A percentile compares a stretch with the other conserved stretches of the same genome.
These are phyloP conservation scores for Paramecium sonneborni DNA, from an alignment of 73 alveolate species.

Conservation along the genomic window DNA sequence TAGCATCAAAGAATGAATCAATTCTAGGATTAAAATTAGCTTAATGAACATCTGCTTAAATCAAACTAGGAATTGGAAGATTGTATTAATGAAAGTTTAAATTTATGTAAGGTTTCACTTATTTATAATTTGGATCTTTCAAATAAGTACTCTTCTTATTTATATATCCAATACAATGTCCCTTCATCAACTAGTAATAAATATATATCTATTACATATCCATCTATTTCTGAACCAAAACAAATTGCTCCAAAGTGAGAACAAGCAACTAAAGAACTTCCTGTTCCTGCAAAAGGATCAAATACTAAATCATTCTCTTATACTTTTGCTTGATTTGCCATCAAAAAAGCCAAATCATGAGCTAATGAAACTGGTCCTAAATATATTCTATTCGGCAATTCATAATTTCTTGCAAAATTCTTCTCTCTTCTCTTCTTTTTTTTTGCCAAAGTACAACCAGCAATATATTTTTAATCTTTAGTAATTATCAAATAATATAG, in stretches of 20 bases:
- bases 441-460: constrained; percentile 78
- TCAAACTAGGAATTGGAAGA: constrained; percentile 42
- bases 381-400: constrained; percentile 86
- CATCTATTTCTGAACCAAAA: constrained; percentile 97
- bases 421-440: constrained; percentile 76
- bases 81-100: constrained; percentile 64
- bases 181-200: constrained; percentile 89
- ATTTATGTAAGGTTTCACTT: constrained; percentile 65
- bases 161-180: constrained; percentile 91
- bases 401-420: constrained; percentile 84
- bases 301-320: constrained; percentile 85
- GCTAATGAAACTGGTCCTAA: constrained; percentile 99
- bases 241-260: constrained; percentile 86
- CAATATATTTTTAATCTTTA: constrained; percentile 69
- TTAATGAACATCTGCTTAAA: constrained; percentile 40
- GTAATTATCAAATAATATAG: constrained; percentile 72
- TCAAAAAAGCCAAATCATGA: constrained; percentile 91
- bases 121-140: constrained; percentile 65
- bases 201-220: background rate
- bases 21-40: constrained; percentile 35
- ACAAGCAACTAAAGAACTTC: constrained; percentile 93
- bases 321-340: constrained; percentile 95
- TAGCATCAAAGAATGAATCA: constrained; percentile 89
- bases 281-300: constrained; percentile 99
- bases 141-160: constrained; percentile 77